Conservation (phyloP, 2,329 filamentous ascomycete genomes). For the Neonectria sp. region DNA sequence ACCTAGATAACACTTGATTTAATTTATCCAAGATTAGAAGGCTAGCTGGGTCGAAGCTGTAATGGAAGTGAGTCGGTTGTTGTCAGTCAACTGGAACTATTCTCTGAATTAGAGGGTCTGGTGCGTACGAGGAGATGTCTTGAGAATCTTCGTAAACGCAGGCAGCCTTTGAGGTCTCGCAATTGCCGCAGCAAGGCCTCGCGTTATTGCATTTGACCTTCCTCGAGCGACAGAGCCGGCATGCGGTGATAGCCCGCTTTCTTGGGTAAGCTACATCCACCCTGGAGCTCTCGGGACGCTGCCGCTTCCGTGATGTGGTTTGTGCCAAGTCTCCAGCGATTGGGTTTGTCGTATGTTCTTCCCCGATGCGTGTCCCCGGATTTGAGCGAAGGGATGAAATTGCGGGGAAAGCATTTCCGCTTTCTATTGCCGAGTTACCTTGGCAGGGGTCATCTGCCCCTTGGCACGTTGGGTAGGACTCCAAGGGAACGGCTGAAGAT, state of each 20-base stretch:
- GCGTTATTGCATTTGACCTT: background rate
- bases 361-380: too few relatives aligned
- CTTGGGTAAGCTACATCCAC: background rate
- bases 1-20: background rate
- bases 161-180: background rate
- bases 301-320: slow-evolving; percentile 22
- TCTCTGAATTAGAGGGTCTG: background rate
- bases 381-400: too few relatives aligned
- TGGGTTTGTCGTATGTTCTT: too few relatives aligned
- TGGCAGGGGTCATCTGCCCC: too few relatives aligned
- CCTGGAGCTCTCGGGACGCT: background rate
- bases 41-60: background rate
- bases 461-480: too few relatives aligned
- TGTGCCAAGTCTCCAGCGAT: too few relatives aligned
- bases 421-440: too few relatives aligned
- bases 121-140: background rate
- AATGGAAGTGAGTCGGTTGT: too few relatives aligned
- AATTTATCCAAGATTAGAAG: background rate
- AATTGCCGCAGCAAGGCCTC: background rate
- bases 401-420: too few relatives aligned
- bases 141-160: background rate
- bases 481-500: too few relatives aligned
- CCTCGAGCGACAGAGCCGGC: background rate
- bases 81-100: too few relatives aligned
- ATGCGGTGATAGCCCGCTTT: background rate